Evolutionary conservation across 1,139 yeast genomes (phyloP), one percentile per base, ranked within the genome.

Genomic region (Suhomyces taliae): DNA sequence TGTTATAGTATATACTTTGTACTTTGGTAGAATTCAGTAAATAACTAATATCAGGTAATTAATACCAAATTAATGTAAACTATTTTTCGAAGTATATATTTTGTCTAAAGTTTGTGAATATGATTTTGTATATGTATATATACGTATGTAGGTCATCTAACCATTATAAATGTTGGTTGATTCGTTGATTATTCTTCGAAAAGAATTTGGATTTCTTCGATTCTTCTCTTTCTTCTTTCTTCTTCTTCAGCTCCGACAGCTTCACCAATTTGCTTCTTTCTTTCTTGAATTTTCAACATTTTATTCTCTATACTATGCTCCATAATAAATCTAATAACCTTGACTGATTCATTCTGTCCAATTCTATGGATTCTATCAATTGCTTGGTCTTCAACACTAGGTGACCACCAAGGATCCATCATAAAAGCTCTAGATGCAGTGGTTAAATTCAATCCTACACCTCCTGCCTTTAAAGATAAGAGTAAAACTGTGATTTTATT

Each of bases 341-440:
- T 82, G 19, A 93, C 98, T 36, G 78, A 77, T 34, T 76, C 80
- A 12, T 71, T 72, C 62, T 93, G 98, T 0, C 98, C 98, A 64
- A 93, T 87, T 54, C 98, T 77, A 61, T 93, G 98, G 27, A 93
- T 80, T 59, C 98, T 79, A 66, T 93, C 98, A 54, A 93, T 90
- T 0, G 98, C 98, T 65, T 93, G 98, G 39, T 89, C 90, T 60
- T 93, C 98, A 37, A 89, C 83, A 47, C 96, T 90, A 39, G 90
- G 96, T 27, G 95, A 87, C 98, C 98, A 93, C 95, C 97, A 93
- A 0, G 98, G 98, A 60, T 93, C 98, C 91, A 93, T 87, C 81
- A 93, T 77, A 59, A 85, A 90, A 8, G 96, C 98, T 39, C 82
- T 78, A 0, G 89, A 85, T 0, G 98, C 97, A 40, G 85, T 82